Conservation (phyloP, 2,329 filamentous ascomycete genomes). For the Ceratocystis ficicola region DNA sequence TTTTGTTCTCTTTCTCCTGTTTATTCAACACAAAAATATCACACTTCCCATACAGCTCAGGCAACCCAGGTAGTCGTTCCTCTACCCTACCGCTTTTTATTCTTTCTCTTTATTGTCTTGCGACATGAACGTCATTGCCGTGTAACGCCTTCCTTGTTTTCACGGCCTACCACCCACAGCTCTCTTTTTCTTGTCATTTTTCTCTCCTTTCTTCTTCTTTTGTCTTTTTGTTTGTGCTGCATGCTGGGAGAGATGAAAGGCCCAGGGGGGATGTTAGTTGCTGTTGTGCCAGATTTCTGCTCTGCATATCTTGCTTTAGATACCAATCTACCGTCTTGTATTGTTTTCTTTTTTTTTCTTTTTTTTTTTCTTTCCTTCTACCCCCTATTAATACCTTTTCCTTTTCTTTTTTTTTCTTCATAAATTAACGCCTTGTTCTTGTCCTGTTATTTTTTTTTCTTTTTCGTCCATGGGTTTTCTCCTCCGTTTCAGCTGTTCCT, state of each 20-base stretch:
- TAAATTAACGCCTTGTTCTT: not conserved
- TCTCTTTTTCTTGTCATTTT: not conserved
- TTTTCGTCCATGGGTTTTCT: not conserved
- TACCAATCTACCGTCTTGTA: constrained; percentile 16
- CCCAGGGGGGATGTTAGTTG: not conserved
- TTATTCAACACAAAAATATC: not conserved
- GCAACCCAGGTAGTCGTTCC: not conserved
- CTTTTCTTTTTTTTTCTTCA: not conserved
- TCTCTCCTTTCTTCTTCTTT: not conserved
- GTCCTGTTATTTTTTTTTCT: not conserved
- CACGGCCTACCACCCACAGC: not conserved
- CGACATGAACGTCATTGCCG: not conserved
- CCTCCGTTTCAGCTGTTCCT: not conserved
- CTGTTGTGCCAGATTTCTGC: constrained; percentile 3
- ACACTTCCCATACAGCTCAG: too few relatives aligned
- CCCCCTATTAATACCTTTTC: not conserved
- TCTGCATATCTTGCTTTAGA: constrained; percentile 18
- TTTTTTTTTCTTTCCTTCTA: not conserved
- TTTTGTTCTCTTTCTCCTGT: not conserved
- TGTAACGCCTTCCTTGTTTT: not conserved
- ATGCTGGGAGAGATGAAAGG: not conserved
- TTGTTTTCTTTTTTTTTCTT: constrained; percentile 5
- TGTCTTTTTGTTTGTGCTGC: constrained; percentile 1
- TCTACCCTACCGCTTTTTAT: not conserved
- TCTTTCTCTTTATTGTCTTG: not conserved